These are phyloP conservation scores for Discostella stelligeroides DNA, from an alignment of 108 stramenopile genomes.

Conservation along the genomic window DNA sequence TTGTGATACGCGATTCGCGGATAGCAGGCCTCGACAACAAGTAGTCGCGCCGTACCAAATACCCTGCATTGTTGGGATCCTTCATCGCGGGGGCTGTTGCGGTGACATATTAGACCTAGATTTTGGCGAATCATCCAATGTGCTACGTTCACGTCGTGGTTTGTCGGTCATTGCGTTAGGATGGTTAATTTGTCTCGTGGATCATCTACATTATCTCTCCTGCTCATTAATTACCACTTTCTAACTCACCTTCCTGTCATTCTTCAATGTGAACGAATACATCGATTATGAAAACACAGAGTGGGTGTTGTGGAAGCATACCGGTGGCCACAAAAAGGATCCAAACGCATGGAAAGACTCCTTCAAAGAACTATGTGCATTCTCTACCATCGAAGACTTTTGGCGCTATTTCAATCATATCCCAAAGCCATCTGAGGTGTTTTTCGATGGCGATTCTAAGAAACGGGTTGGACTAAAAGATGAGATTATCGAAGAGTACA, in stretches of 20 bases:
- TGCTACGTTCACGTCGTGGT: too few species aligned
- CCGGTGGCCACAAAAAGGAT: slow-evolving; percentile 59
- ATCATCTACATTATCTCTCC: too few species aligned
- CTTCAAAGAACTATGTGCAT: slow-evolving; percentile 83
- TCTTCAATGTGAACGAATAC: too few species aligned
- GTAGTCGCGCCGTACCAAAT: too few species aligned
- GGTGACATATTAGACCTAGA: too few species aligned
- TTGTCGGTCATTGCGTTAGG: too few species aligned
- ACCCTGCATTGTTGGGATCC: too few species aligned
- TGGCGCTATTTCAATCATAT: slow-evolving; percentile 91
- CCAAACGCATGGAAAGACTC: slow-evolving; percentile 83
- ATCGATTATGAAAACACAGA: slow-evolving; percentile 53
- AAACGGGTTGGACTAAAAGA: slow-evolving; percentile 75
- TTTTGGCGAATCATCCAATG: too few species aligned
- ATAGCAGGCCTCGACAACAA: too few species aligned
- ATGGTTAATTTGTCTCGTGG: too few species aligned
- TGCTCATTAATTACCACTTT: slow-evolving; percentile 1
- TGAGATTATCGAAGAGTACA: slow-evolving; percentile 88
- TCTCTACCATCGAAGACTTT: slow-evolving; percentile 90
- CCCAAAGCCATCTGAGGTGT: slow-evolving; percentile 80
- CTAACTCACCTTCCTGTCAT: neutral
- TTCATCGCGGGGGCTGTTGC: too few species aligned
- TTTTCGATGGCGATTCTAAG: slow-evolving; percentile 84
- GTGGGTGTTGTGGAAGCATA: slow-evolving; percentile 92
- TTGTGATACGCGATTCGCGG: too few species aligned